Evolutionary conservation across 2,329 filamentous ascomycete genomes (phyloP), one percentile per base, ranked within the genome.

Genomic region (Aspergillus carbonarius): DNA sequence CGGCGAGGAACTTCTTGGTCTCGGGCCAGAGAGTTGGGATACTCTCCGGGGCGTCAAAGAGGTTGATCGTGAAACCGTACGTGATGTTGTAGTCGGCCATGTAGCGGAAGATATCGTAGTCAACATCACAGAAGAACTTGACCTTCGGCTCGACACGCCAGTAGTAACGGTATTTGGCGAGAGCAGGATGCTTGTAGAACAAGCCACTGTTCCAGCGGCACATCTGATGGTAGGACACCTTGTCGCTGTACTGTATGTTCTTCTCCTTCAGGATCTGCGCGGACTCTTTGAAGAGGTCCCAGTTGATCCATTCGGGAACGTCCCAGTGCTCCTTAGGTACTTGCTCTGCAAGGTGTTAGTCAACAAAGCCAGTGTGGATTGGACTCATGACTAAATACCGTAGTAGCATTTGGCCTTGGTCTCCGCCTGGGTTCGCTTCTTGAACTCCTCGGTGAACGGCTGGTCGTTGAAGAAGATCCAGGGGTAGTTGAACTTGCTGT

Each of bases 381-480:
- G 15, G 8, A 15, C 12, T 40, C 20, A 23, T 23, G 27, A 13
- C 12, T 27, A 35, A 34, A 59, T 83, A 93, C 90, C 91, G 73
- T 95, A 97, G 75, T 83, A 84, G 70, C 90, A 91, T 74, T 96
- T 88, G 48, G 93, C 95, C 66, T 96, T 96, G 17, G 93, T 98
- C 52, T 85, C 88, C 27, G 88, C 91, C 62, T 84, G 82, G 0
- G 93, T 98, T 75, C 84, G 86, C 69, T 80, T 81, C 79, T 96
- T 98, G 81, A 99, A 99, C 69, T 98, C 93, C 15, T 95, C 90
- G 2, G 89, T 88, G 72, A 99, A 99, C 15, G 91, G 91, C 54
- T 91, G 88, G 71, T 99, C 93, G 78, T 99, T 99, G 83, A 99
- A 96, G 76, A 99, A 99, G 8, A 92, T 97, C 92, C 95, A 99